phyloP scores from a whole-genome alignment of 768 basidiomycete genomes.

The Baorangia bicolor region DNA sequence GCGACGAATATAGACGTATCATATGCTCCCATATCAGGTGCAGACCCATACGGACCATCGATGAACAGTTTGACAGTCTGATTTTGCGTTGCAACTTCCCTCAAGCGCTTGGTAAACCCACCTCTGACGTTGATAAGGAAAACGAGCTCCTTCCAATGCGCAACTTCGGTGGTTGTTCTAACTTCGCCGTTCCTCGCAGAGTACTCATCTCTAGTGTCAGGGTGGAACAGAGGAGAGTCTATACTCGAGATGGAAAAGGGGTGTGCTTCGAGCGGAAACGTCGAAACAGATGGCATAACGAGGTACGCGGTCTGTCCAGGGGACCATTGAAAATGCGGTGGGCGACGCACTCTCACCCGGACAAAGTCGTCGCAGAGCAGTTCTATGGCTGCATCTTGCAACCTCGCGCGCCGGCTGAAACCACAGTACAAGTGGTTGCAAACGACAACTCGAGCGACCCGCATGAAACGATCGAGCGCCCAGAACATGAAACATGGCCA shows the following conservation, averaged over 20 bases:
- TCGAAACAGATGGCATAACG: conserved; percentile 46
- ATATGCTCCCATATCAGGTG: conserved; percentile 41
- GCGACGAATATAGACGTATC: conserved; percentile 50
- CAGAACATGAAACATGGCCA: conserved; percentile 33
- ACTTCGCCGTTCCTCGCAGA: neutral
- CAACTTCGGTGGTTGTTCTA: neutral
- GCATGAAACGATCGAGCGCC: conserved; percentile 50
- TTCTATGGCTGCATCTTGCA: conserved; percentile 41
- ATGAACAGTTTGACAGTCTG: conserved; percentile 45
- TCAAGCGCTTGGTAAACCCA: conserved; percentile 58
- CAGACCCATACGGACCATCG: conserved; percentile 58
- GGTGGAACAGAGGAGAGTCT: conserved; percentile 24
- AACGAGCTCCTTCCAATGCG: conserved; percentile 41
- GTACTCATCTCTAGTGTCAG: neutral
- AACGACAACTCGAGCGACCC: conserved; percentile 42
- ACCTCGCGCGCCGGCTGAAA: conserved; percentile 21
- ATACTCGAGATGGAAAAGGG: conserved; percentile 62
- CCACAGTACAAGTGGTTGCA: conserved; percentile 44
- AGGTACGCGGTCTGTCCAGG: conserved; percentile 58
- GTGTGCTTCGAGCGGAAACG: conserved; percentile 50
- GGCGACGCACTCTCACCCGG: conserved; percentile 44
- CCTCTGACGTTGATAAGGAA: conserved; percentile 59
- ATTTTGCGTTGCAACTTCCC: conserved; percentile 31
- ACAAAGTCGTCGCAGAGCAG: conserved; percentile 46
- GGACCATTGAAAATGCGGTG: conserved; percentile 48